Base-by-base conservation (phyloP, 306 rosid species). In the Cyclanthera cordifolia region DNA sequence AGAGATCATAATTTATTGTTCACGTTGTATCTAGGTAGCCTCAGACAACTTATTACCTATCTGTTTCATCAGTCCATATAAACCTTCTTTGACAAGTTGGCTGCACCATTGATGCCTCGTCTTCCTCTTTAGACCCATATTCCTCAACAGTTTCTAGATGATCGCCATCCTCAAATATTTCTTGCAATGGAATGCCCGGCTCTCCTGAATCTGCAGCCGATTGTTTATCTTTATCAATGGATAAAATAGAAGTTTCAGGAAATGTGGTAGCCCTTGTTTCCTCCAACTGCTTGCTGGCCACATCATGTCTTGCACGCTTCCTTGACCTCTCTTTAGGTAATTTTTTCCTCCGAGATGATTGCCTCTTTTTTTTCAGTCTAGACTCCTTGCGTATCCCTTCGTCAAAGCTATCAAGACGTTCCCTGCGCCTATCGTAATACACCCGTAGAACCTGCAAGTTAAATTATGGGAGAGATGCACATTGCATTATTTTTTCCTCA, bases 61-160 rank as follows among this genome's bases (percentile, higher is more conserved):
- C 95, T 76, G 93, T 78, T 79, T 83, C 86, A 77, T 93, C 96
- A 72, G 90, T 87, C 95, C 96, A 90, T 49, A 73, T 19, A 76
- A 90, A 86, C 75, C 96, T 89, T 63, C 75, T 84, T 74, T 82
- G 89, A 57, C 94, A 86, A 56, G 85, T 64, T 72, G 86, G 84
- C 85, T 84, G 85, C 80, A 73, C 70, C 74, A 76, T 83, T 50
- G 88, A 80, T 28, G 73, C 84, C 70, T 78, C 85, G 52, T 52
- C 77, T 72, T 79, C 77, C 72, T 77, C 79, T 25, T 65, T 73
- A 53, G 74, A 75, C 56, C 63, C 80, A 50, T 77, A 34, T 58
- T 76, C 79, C 78, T 47, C 57, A 19, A 70, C 84, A 61, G 73
- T 68, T 74, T 76, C 84, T 53, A 37, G 47, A 79, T 52, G 63